These are phyloP conservation scores for Adansonia madagascariensis DNA, from an alignment of 441 rosid genomes.

Conservation along the genomic window DNA sequence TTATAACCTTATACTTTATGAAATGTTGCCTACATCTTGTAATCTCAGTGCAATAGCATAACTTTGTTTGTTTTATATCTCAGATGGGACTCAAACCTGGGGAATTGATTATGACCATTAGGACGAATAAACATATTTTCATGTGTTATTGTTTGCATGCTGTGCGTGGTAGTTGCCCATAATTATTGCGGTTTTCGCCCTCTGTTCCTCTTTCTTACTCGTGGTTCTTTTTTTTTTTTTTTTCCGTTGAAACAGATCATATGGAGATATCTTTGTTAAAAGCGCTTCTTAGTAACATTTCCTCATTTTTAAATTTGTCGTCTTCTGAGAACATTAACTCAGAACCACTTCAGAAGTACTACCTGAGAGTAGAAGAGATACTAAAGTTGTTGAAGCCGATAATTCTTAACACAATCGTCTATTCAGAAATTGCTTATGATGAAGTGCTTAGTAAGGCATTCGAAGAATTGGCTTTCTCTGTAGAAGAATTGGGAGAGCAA, in stretches of 20 bases:
- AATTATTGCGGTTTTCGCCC: neutral
- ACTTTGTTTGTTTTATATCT: constrained; percentile 3
- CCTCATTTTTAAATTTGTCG: constrained; percentile 60
- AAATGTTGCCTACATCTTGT: neutral
- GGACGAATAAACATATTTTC: neutral
- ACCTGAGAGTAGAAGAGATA: constrained; percentile 67
- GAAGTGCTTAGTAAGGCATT: constrained; percentile 59
- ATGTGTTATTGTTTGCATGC: neutral
- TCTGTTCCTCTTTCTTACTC: neutral
- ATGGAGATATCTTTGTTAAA: constrained; percentile 80
- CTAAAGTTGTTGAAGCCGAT: constrained; percentile 67
- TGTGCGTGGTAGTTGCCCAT: neutral
- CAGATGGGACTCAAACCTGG: neutral
- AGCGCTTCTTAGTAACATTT: constrained; percentile 60
- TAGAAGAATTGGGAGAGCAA: constrained; percentile 63
- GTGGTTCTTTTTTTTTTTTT: neutral
- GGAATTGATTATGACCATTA: neutral
- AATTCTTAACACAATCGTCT: constrained; percentile 61
- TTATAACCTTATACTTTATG: neutral
- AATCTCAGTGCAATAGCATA: neutral
- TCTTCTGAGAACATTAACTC: constrained; percentile 47
- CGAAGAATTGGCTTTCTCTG: constrained; percentile 63
- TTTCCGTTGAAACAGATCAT: constrained; percentile 43
- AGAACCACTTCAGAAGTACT: constrained; percentile 64
- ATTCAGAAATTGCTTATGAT: constrained; percentile 56